Evolutionary conservation across 192 early-diverging fungal genomes (phyloP).

Genomic region (Mortierella hygrophila): DNA sequence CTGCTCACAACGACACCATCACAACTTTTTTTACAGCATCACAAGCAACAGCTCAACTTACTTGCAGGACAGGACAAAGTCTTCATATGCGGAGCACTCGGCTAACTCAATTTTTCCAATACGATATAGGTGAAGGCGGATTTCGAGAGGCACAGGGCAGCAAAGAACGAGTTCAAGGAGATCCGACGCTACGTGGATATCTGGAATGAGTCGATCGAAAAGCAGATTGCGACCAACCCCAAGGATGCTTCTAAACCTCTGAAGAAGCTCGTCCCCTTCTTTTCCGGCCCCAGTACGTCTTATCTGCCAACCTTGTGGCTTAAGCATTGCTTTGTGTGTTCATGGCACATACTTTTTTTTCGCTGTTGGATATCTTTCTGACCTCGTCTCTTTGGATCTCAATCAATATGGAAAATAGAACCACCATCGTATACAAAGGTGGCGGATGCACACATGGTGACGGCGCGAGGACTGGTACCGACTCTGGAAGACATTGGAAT

Average conservation of each 20-base stretch:
- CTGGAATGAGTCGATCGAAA: conserved; percentile 53
- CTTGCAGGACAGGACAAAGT: background rate
- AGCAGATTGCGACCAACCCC: conserved; percentile 48
- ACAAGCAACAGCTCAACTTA: background rate
- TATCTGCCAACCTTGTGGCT: background rate
- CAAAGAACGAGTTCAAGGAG: conserved; percentile 46
- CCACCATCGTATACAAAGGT: conserved; percentile 46
- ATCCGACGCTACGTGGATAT: conserved; percentile 47
- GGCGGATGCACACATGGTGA: conserved; percentile 39
- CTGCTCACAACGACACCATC: background rate
- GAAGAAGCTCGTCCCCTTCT: conserved; percentile 51
- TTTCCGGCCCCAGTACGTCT: conserved; percentile 35
- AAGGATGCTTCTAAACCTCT: conserved; percentile 41
- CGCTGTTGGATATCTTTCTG: background rate
- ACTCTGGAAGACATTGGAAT: conserved; percentile 38
- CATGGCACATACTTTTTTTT: too few relatives aligned
- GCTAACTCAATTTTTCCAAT: background rate
- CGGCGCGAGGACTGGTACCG: conserved; percentile 35
- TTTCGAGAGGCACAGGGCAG: conserved; percentile 47
- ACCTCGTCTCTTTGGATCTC: background rate
- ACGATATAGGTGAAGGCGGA: conserved; percentile 29
- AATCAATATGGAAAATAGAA: background rate
- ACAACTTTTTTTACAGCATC: background rate
- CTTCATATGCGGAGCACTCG: too few relatives aligned
- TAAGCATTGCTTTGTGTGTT: background rate